Base-by-base conservation (phyloP, 2,329 filamentous ascomycete genomes). In the Didymella segeticola region DNA sequence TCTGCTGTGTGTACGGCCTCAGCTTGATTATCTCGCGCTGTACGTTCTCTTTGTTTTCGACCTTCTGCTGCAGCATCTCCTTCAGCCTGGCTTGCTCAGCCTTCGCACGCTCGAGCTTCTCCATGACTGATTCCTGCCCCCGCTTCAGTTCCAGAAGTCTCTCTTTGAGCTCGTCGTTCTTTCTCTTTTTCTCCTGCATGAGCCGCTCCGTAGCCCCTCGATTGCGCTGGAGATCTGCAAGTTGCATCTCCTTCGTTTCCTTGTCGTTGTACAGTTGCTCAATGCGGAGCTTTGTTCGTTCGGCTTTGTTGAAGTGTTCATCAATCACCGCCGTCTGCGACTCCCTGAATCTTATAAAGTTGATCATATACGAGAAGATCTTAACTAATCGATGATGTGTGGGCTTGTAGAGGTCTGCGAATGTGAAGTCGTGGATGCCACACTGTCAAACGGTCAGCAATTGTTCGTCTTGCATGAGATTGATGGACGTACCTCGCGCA, bases 301-400 rank as follows among this genome's bases (percentile, higher is more conserved):
- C 91, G 11, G 90, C 86, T 67, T 91, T 93, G 80, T 96, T 95
- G 79, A 95, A 95, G 77, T 98, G 90, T 73, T 96, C 86, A 72
- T 97, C 93, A 60, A 98, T 96, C 25, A 95, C 86, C 31, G 82
- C 80, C 1, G 92, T 96, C 75, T 98, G 93, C 58, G 89, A 92
- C 78, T 97, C 93, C 66, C 95, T 89, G 78, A 98, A 99, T 47
- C 95, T 88, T 63, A 98, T 93, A 76, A 99, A 99, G 78, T 99
- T 99, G 80, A 99, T 99, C 60, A 98, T 85, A 76, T 97, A 97
- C 61, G 91, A 96, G 74, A 99, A 95, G 69, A 98, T 96, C 79
- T 95, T 96, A 69, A 93, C 89, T 12, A 98, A 83, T 37, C 95
- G 89, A 53, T 91, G 89, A 71, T 96, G 90, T 1, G 91, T 96